Evolutionary conservation across 2,329 filamentous ascomycete species (phyloP), one percentile per base, ranked within the genome.

Genomic region (Sclerotinia glacialis): DNA sequence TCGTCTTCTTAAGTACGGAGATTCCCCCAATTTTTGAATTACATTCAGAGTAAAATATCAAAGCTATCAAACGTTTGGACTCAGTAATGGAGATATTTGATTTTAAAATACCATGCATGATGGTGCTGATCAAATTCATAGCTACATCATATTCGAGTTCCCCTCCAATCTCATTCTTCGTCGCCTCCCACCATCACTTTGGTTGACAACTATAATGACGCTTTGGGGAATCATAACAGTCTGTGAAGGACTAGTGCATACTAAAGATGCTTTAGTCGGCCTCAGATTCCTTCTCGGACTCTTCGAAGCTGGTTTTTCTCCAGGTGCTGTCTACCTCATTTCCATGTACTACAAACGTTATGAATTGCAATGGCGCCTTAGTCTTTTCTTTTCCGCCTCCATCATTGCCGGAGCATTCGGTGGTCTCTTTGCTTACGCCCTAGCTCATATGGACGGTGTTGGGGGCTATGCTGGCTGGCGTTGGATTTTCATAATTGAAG

Each of bases 281-380:
- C 75, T 89, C n/a, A 81, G 88, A 12, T 89, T 87, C 83, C 86
- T 92, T 70, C 78, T 92, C 34, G 88, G 88, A 1, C 47, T 71
- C 3, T 68, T 71, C 21, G 71, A 72, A 63, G 70, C 82, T 6
- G 88, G 84, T 8, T 89, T 90, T 77, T 89, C 90, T 73, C 87
- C 89, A 0, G 78, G 89, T 7, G 55, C 64, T 12, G 77, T 82
- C 40, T 82, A 82, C 71, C 73, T 82, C 31, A 80, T 80, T 0
- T 80, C 80, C 23, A 80, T 79, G 73, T 84, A 81, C 72, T 84
- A 84, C 73, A 79, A 79, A 65, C 76, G 80, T 34, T 78, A 81
- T 69, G 81, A 84, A 71, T 79, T 81, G 47, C 81, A 83, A 71
- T 78, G 77, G 71, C 80, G 83, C 0, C 80, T 85, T 21, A 82